Conservation (phyloP, 352 stramenopile genomes). For the Globisporangium middletonii region DNA sequence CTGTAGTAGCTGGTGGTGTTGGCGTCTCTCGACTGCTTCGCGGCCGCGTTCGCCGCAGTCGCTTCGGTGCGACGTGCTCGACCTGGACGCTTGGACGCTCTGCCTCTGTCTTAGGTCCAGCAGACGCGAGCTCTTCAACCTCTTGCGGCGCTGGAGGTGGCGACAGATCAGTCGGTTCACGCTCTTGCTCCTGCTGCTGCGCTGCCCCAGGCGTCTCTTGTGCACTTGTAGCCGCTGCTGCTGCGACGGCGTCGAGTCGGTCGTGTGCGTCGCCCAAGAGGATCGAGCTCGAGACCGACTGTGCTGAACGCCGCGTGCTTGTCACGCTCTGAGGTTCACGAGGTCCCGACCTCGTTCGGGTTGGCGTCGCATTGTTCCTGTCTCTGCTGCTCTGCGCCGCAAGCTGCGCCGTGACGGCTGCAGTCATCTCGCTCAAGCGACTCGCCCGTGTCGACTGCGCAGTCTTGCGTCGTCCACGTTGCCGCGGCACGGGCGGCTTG, state of each 20-base stretch:
- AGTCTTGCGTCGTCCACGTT: background rate
- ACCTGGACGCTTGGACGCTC: no score
- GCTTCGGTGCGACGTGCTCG: no score
- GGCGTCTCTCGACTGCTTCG: no score
- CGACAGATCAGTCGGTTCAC: background rate
- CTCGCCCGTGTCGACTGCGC: background rate
- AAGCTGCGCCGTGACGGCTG: background rate
- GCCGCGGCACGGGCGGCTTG: background rate
- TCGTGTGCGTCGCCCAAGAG: background rate
- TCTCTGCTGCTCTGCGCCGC: background rate
- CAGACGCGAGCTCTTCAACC: no score
- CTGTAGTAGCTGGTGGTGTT: no score
- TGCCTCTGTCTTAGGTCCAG: no score
- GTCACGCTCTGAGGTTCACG: no score
- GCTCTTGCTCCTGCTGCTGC: background rate
- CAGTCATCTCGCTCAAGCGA: background rate
- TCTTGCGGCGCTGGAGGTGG: no score
- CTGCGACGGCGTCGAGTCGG: background rate
- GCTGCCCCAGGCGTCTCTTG: background rate
- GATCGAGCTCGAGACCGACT: background rate
- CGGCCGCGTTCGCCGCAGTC: no score
- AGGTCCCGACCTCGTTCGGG: no score
- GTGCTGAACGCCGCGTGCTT: background rate
- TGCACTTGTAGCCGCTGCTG: background rate
- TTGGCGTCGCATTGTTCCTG: background rate